phyloP scores from a whole-genome alignment of 495 filamentous ascomycete species.

The Penicillium robsamsonii region DNA sequence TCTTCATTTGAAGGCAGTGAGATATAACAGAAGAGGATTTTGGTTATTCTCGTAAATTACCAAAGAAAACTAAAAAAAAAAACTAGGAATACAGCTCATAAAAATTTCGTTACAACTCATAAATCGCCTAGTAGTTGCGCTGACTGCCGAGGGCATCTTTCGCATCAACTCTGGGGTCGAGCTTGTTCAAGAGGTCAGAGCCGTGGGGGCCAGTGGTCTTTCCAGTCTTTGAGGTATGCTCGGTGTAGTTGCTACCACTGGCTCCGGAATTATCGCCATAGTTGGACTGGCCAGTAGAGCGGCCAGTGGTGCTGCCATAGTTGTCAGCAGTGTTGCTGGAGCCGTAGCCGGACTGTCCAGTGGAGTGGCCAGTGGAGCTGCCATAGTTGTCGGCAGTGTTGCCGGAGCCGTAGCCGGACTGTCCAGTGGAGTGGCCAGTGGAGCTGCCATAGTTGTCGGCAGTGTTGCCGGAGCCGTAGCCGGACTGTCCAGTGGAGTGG shows the following conservation, averaged over 20 bases:
- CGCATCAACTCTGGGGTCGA: conserved; percentile 50
- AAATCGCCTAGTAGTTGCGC: conserved; percentile 6
- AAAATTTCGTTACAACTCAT: background rate
- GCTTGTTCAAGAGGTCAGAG: conserved; percentile 43
- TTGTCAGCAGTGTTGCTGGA: background rate
- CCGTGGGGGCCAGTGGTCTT: conserved; percentile 31
- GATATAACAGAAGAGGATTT: background rate
- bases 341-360: background rate
- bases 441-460: conserved; percentile 14
- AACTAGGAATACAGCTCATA: background rate
- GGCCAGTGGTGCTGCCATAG: conserved; percentile 20
- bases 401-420: background rate
- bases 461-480: conserved; percentile 1
- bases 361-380: conserved; percentile 13
- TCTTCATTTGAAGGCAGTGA: background rate
- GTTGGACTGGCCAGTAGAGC: conserved; percentile 20
- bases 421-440: conserved; percentile 6
- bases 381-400: background rate
- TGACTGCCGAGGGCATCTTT: background rate
- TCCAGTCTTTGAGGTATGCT: background rate
- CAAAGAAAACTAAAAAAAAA: background rate
- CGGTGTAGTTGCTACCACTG: conserved; percentile 31
- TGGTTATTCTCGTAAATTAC: background rate
- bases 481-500: conserved; percentile 9
- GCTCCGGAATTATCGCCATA: conserved; percentile 23